A percentile compares a stretch with the other conserved stretches of the same genome.
Evolutionary conservation across 2,329 filamentous ascomycete genomes (phyloP).

Genomic region (Sclerotinia borealis): DNA sequence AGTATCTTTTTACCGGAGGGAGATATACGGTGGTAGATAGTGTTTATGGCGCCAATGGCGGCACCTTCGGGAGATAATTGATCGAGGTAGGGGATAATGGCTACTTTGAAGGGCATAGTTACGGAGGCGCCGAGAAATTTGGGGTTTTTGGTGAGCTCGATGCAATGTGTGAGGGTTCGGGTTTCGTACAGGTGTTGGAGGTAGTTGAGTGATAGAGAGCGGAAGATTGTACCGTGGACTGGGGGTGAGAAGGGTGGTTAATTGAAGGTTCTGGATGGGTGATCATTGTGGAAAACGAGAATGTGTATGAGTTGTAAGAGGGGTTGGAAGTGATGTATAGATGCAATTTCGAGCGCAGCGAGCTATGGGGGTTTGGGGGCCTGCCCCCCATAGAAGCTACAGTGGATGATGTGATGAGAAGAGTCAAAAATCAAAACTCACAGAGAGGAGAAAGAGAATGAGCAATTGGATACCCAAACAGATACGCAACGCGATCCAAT

Average conservation of each 20-base stretch:
- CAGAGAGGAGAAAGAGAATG: constrained; percentile 42
- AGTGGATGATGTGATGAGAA: not conserved
- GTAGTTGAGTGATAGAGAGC: constrained; percentile 45
- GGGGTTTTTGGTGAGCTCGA: constrained; percentile 48
- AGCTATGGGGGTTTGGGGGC: not conserved
- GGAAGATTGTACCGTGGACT: constrained; percentile 49
- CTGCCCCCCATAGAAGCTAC: not conserved
- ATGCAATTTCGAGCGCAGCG: not conserved
- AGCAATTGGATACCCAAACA: constrained; percentile 52
- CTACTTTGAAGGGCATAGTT: constrained; percentile 80
- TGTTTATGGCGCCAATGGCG: constrained; percentile 74
- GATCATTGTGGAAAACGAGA: not conserved
- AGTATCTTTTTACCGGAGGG: constrained; percentile 34
- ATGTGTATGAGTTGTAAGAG: not conserved
- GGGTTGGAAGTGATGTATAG: not conserved
- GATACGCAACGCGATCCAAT: constrained; percentile 35
- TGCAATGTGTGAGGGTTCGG: constrained; percentile 42
- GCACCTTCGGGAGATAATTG: constrained; percentile 66
- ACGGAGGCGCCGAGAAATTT: constrained; percentile 64
- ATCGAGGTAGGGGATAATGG: constrained; percentile 68
- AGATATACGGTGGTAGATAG: constrained; percentile 57
- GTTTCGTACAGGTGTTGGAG: constrained; percentile 49
- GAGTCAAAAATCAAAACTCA: not conserved
- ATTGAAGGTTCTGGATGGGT: not conserved
- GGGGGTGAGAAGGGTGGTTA: constrained; percentile 33